Evolutionary conservation across 768 basidiomycete genomes (phyloP).

Genomic region (Pleurotus platypus): DNA sequence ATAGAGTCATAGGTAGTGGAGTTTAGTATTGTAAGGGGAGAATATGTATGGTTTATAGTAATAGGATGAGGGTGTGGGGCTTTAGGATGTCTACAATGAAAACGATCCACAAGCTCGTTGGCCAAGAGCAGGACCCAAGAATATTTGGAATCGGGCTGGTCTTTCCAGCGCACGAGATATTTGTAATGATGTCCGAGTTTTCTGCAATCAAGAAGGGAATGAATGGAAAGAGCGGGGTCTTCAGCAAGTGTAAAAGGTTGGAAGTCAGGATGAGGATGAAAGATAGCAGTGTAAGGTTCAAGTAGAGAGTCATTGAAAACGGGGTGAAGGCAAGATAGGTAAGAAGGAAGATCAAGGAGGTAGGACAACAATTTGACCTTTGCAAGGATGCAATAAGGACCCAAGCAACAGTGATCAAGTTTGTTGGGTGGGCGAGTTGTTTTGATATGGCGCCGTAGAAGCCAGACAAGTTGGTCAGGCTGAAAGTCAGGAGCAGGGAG

Average conservation of each 20-base stretch:
- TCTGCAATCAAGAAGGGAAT: conserved; percentile 26
- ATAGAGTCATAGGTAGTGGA: no score
- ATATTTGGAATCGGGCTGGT: conserved; percentile 22
- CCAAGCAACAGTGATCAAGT: conserved; percentile 28
- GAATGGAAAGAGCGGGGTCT: no score
- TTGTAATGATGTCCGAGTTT: conserved; percentile 31
- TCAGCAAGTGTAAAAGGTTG: neutral
- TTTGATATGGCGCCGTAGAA: no score
- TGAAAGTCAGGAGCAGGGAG: conserved; percentile 23
- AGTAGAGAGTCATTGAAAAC: conserved; percentile 36
- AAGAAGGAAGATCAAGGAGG: conserved; percentile 23
- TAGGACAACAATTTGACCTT: conserved; percentile 16
- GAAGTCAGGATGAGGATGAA: conserved; percentile 14
- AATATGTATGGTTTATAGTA: neutral
- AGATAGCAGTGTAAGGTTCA: conserved; percentile 26
- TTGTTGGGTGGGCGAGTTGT: conserved; percentile 34
- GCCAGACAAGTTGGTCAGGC: conserved; percentile 31
- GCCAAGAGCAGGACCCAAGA: conserved; percentile 31
- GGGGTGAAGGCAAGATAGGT: conserved; percentile 31
- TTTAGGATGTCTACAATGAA: conserved; percentile 25
- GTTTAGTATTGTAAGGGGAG: no score
- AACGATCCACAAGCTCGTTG: conserved; percentile 27
- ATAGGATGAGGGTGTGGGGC: neutral
- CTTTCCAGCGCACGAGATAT: conserved; percentile 28
- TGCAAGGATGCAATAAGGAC: conserved; percentile 18